Conservation (phyloP, 2,329 filamentous ascomycete genomes). For the Cladosporium austrohemisphaericum region DNA sequence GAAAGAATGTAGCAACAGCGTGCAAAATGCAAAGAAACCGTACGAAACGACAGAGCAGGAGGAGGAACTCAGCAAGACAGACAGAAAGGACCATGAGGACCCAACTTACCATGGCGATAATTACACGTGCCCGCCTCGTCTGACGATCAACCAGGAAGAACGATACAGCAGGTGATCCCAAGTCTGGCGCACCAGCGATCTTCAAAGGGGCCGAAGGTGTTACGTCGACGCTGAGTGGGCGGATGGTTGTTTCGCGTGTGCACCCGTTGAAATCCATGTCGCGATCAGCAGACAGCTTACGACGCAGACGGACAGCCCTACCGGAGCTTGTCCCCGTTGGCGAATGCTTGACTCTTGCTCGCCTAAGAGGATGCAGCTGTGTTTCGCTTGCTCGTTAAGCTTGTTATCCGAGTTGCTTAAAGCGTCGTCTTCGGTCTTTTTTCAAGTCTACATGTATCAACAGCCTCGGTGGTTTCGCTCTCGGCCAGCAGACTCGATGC, state of each 20-base stretch:
- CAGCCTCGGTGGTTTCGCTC: no score
- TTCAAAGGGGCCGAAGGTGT: background rate
- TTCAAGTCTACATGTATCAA: no score
- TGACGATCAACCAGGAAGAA: background rate
- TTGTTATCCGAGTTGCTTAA: background rate
- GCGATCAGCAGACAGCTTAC: conserved; percentile 12
- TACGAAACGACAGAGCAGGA: background rate
- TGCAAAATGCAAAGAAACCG: background rate
- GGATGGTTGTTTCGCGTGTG: background rate
- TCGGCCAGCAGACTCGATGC: no score
- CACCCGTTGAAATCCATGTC: background rate
- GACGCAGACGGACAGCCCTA: conserved; percentile 1
- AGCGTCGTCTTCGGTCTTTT: background rate
- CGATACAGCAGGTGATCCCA: background rate
- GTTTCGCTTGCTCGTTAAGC: background rate
- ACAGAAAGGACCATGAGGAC: background rate
- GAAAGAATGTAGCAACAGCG: background rate
- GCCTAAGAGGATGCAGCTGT: no score
- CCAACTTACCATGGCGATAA: background rate
- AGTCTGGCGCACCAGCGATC: background rate
- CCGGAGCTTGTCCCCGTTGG: background rate
- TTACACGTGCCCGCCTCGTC: background rate
- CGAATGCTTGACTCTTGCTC: conserved; percentile 1
- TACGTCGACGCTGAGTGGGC: background rate
- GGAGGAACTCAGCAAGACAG: background rate